Conservation (phyloP, 2,329 filamentous ascomycete genomes). For the Ophiocordyceps camponoti-leonardi region DNA sequence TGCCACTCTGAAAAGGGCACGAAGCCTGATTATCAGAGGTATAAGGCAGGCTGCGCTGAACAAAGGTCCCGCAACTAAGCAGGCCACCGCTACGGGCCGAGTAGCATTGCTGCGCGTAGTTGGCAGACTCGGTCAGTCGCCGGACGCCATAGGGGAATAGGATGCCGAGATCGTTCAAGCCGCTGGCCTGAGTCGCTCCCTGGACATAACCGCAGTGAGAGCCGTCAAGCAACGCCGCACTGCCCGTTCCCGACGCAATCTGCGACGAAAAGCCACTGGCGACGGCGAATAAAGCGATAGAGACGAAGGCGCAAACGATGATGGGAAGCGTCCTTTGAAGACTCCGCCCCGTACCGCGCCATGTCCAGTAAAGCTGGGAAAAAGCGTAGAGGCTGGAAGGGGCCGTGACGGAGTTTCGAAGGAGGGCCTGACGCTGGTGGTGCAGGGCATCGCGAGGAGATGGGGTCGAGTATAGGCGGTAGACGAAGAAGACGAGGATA, state of each 20-base stretch:
- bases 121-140: not conserved
- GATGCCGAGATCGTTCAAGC: not conserved
- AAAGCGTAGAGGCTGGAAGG: not conserved
- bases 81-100: not conserved
- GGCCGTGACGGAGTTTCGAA: not conserved
- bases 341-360: not conserved
- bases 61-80: not conserved
- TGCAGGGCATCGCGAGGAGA: not conserved
- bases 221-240: not conserved
- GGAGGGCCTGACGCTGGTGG: not conserved
- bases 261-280: not conserved
- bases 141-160: not conserved
- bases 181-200: not conserved
- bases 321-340: not conserved
- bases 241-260: not conserved
- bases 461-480: not conserved
- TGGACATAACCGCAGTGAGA: not conserved
- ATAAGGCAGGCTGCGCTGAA: not conserved
- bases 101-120: constrained; percentile 1
- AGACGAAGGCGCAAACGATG: not conserved
- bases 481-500: not conserved
- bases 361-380: not conserved
- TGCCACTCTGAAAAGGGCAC: not conserved
- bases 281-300: not conserved
- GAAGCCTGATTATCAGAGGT: not conserved